Evolutionary conservation across 2,329 filamentous ascomycete species (phyloP).

Genomic region (Xylariaceae sp.): DNA sequence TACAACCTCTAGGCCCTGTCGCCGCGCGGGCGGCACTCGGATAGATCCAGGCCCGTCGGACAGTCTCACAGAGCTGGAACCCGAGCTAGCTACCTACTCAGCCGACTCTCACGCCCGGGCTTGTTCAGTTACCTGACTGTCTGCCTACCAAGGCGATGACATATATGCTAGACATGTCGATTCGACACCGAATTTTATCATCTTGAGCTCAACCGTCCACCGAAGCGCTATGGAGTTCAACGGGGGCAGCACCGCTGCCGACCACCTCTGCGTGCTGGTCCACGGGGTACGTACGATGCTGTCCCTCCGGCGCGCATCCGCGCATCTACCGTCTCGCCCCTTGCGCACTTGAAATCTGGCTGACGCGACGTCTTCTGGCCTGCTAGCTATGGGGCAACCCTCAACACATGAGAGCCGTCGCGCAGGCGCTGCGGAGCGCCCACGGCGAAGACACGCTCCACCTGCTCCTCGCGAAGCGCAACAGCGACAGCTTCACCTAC

Average conservation of each 20-base stretch:
- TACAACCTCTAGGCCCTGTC: no score
- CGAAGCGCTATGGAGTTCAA: constrained; percentile 39
- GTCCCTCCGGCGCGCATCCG: constrained; percentile 8
- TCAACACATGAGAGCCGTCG: constrained; percentile 61
- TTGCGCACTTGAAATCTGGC: neutral
- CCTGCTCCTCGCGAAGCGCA: constrained; percentile 64
- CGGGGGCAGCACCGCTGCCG: constrained; percentile 46
- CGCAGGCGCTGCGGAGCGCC: constrained; percentile 54
- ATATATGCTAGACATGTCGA: no score
- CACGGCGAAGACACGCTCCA: constrained; percentile 58
- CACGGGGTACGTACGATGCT: constrained; percentile 56
- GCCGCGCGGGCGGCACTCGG: no score
- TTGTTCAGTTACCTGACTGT: no score
- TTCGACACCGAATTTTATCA: no score
- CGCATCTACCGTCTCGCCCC: constrained; percentile 2
- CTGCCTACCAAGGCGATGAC: no score
- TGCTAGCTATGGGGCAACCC: constrained; percentile 71
- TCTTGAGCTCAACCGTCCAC: no score
- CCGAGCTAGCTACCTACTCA: no score
- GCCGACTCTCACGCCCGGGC: no score
- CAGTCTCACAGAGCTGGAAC: no score
- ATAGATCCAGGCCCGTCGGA: no score
- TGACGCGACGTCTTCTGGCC: neutral
- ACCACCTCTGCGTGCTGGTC: constrained; percentile 70
- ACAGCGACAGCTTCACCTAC: constrained; percentile 65